A percentile compares a stretch with the other conserved stretches of the same genome.
These are phyloP conservation scores for Epichloe sp. DNA, from an alignment of 2,329 filamentous ascomycete species.

Conservation along the genomic window DNA sequence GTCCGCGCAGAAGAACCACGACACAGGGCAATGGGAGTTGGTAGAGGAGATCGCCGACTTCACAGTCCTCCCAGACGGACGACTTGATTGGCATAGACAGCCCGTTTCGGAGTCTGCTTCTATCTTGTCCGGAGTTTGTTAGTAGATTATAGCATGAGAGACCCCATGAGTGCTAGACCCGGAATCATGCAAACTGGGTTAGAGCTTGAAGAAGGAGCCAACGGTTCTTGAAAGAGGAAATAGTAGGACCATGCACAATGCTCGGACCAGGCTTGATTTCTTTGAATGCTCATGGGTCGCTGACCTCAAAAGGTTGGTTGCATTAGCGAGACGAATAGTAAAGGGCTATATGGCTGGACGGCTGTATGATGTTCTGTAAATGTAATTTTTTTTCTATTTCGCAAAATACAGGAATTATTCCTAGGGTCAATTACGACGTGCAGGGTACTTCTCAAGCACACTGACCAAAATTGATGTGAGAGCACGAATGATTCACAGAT, in stretches of 20 bases:
- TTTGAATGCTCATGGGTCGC: too few species aligned
- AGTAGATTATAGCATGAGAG: not conserved
- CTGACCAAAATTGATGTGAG: too few species aligned
- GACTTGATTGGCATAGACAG: slow-evolving; percentile 21
- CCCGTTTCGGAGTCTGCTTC: slow-evolving; percentile 22
- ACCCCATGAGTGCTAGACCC: too few species aligned
- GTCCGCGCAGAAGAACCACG: slow-evolving; percentile 18
- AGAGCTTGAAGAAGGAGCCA: too few species aligned
- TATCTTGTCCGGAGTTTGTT: slow-evolving; percentile 17
- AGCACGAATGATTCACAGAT: too few species aligned
- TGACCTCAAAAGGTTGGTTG: not conserved
- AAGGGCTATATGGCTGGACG: not conserved
- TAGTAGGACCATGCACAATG: too few species aligned
- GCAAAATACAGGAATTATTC: too few species aligned
- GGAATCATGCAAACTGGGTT: too few species aligned
- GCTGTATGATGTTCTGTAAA: not conserved
- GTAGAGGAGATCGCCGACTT: slow-evolving; percentile 25
- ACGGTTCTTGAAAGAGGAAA: too few species aligned
- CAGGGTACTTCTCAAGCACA: too few species aligned
- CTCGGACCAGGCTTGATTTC: too few species aligned
- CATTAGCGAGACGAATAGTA: not conserved
- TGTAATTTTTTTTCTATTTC: not conserved
- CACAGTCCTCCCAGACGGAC: slow-evolving; percentile 16
- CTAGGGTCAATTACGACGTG: too few species aligned
- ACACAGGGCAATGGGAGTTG: slow-evolving; percentile 22